Base-by-base conservation (phyloP, 208 protist genomes). In the Leishmania tarentolae region DNA sequence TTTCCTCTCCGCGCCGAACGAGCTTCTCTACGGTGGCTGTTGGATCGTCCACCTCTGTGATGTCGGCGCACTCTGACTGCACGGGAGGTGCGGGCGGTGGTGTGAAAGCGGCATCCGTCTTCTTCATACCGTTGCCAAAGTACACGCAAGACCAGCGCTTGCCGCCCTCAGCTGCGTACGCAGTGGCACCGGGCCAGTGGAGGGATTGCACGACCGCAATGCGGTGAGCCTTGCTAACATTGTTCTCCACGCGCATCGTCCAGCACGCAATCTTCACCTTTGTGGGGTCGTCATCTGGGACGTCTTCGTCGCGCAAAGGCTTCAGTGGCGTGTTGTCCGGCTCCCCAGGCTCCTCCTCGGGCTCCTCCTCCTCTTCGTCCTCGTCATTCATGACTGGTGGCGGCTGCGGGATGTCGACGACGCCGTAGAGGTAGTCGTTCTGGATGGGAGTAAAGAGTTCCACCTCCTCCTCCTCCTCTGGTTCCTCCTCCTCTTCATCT, bases 21-120 rank as follows among this genome's bases (percentile, higher is more conserved):
- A 98, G 91, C 82, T 98, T 98, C 89, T 98, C 96, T 28, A 88
- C 92, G 15, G 92, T 90, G 13, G 96, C 92, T 24, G 96, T 95
- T 31, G 96, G 94, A 81, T 98, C 96, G 9, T 87, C 79, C n/a
- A 91, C 87, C 79, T 98, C 96, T 37, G 83, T 86, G 11, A 98
- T 70, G 72, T 98, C 96, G 37, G 80, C 88, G 74, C 90, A 95
- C 88, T 98, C 96, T n/a, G 70, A 66, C 56, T 95, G 86, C 66
- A 98, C 86, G 28, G 88, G 88, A 37, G 94, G 92, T 0, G 95
- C 93, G 2, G 93, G 92, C 35, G 86, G 86, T 19, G 95, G 95
- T 1, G 96, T 97, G 81, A 96, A 98, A 73, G 86, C 87, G n/a
- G 85, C 85, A 80, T 97, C 94, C 9, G 89, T 95, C 88, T 94